These are phyloP conservation scores for Lepiota brunneoincarnata DNA, from an alignment of 768 basidiomycete genomes.

Conservation along the genomic window DNA sequence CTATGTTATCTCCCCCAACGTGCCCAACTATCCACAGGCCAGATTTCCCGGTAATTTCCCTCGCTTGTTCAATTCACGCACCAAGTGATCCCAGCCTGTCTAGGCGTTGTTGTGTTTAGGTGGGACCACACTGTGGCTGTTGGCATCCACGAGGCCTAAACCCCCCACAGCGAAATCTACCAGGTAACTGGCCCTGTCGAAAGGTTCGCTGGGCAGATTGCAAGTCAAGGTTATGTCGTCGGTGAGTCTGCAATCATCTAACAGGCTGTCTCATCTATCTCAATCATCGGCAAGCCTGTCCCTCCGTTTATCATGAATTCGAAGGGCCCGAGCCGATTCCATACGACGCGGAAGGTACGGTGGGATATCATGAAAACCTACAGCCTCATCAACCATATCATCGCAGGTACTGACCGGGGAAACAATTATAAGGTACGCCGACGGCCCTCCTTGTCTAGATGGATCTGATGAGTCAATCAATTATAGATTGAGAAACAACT, in stretches of 20 bases:
- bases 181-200: constrained; percentile 98
- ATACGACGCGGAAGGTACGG: constrained; percentile 81
- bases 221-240: constrained; percentile 81
- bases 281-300: constrained; percentile 54
- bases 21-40: constrained; percentile 84
- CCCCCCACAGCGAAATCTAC: constrained; percentile 76
- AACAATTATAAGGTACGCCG: constrained; percentile 81
- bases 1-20: constrained; percentile 75
- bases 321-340: constrained; percentile 84
- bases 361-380: neutral
- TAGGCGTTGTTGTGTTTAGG: constrained; percentile 86
- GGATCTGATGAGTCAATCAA: neutral
- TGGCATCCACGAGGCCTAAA: neutral
- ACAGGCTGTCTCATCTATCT: neutral
- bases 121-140: constrained; percentile 21
- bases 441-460: neutral
- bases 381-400: neutral
- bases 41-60: constrained; percentile 74
- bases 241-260: constrained; percentile 40
- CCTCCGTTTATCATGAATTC: constrained; percentile 90
- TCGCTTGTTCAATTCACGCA: neutral
- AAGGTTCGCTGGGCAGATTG: constrained; percentile 84
- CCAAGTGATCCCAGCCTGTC: neutral
- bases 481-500: constrained; percentile 85
- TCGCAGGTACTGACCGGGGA: constrained; percentile 55